Evolutionary conservation across 1,284 basidiomycete genomes (phyloP).

Genomic region (Afroboletus lepidellus): DNA sequence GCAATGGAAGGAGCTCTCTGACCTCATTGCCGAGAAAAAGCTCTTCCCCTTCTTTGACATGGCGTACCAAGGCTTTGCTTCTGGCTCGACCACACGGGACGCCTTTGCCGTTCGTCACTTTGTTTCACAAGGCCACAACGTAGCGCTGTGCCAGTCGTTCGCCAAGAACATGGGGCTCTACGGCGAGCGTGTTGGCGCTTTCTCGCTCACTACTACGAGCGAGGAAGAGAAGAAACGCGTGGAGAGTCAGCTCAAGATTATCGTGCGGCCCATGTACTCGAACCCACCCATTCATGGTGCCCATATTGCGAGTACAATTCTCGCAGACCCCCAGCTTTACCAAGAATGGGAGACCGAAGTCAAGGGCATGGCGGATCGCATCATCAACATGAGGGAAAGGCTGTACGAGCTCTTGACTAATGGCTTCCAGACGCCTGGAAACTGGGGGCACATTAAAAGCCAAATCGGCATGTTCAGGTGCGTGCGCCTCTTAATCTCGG

Average conservation of each 20-base stretch:
- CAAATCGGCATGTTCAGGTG: conserved; percentile 96
- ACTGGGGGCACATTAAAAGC: conserved; percentile 95
- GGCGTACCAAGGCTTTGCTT: conserved; percentile 97
- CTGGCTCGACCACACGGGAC: conserved; percentile 84
- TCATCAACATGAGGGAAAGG: conserved; percentile 92
- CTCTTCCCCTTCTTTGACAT: conserved; percentile 95
- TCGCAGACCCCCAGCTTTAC: conserved; percentile 78
- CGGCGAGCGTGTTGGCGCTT: conserved; percentile 95
- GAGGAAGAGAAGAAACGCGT: conserved; percentile 87
- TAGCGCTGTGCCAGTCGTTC: conserved; percentile 90
- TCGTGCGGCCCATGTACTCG: conserved; percentile 97
- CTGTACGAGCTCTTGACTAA: conserved; percentile 80
- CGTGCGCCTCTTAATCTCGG: conserved; percentile 8
- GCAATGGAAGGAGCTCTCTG: conserved; percentile 92
- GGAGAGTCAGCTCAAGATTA: conserved; percentile 93
- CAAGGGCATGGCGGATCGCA: conserved; percentile 94
- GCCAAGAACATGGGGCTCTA: conserved; percentile 99
- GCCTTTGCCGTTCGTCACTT: conserved; percentile 96
- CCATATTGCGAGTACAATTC: conserved; percentile 82
- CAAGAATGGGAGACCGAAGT: conserved; percentile 89
- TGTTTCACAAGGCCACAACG: conserved; percentile 83
- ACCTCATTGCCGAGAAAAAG: conserved; percentile 83
- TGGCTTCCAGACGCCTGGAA: conserved; percentile 86
- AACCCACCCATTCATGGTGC: conserved; percentile 98
- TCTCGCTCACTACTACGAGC: conserved; percentile 77